A percentile compares a stretch with the other conserved stretches of the same genome.
Evolutionary conservation across 345 rosid species (phyloP).

Genomic region (Camelina laxa): DNA sequence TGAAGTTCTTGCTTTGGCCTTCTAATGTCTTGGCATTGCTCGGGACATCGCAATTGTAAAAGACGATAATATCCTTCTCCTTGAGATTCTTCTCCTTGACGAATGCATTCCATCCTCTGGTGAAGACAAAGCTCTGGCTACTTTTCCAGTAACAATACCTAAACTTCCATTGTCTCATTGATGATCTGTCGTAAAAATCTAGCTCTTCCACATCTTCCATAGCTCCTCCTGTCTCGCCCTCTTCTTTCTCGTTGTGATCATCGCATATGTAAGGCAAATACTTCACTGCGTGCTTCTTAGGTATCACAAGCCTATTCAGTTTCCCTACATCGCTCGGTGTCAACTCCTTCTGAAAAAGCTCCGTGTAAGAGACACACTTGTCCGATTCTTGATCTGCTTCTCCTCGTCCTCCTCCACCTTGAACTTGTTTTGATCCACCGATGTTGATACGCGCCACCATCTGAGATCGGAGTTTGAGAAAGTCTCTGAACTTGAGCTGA

Average conservation of each 20-base stretch:
- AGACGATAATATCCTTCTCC: slow-evolving; percentile 57
- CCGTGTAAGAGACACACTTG: slow-evolving; percentile 37
- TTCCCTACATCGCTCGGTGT: slow-evolving; percentile 93
- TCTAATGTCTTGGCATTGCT: slow-evolving; percentile 21
- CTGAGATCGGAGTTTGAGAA: slow-evolving; percentile 38
- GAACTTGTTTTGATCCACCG: slow-evolving; percentile 27
- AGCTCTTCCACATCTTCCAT: slow-evolving; percentile 34
- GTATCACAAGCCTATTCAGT: slow-evolving; percentile 86
- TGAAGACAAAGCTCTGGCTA: slow-evolving; percentile 89
- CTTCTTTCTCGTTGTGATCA: slow-evolving; percentile 25
- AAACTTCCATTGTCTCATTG: slow-evolving; percentile 76
- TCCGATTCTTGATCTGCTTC: slow-evolving; percentile 14
- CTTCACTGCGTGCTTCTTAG: slow-evolving; percentile 68
- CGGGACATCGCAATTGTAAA: slow-evolving; percentile 50
- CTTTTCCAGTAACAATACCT: slow-evolving; percentile 91
- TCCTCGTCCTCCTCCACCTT: slow-evolving; percentile 4
- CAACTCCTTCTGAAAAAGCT: slow-evolving; percentile 70
- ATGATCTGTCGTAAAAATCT: slow-evolving; percentile 61
- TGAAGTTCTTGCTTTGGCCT: slow-evolving; percentile 43
- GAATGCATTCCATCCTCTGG: slow-evolving; percentile 82
- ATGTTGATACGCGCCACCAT: slow-evolving; percentile 13
- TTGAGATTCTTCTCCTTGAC: slow-evolving; percentile 68
- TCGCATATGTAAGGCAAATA: slow-evolving; percentile 53
- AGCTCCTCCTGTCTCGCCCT: neutral
- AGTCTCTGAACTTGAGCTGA: slow-evolving; percentile 54